Conservation (phyloP, 306 rosid genomes). For the Medicago truncatula region MtrunA17r5.0-ANR NC_053043.1:31532001-31532500, state of each 20-base stretch:
- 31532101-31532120: background rate
- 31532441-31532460: background rate
- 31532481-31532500: too few species aligned
- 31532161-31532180: too few species aligned
- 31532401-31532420: too few species aligned
- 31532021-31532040: background rate
- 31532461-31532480: too few species aligned
- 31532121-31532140: too few species aligned
- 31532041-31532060: background rate
- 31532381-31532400: background rate
- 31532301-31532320: background rate
- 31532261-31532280: background rate
- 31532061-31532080: background rate
- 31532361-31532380: background rate
- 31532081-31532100: background rate
- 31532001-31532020: background rate
- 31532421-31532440: too few species aligned
- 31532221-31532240: too few species aligned
- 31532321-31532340: too few species aligned
- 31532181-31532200: too few species aligned
- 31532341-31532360: background rate
- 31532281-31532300: too few species aligned
- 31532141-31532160: background rate
- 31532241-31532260: background rate
- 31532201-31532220: too few species aligned